These are phyloP conservation scores for Curvularia sp. DNA, from an alignment of 2,329 filamentous ascomycete genomes.

Conservation along the genomic window DNA sequence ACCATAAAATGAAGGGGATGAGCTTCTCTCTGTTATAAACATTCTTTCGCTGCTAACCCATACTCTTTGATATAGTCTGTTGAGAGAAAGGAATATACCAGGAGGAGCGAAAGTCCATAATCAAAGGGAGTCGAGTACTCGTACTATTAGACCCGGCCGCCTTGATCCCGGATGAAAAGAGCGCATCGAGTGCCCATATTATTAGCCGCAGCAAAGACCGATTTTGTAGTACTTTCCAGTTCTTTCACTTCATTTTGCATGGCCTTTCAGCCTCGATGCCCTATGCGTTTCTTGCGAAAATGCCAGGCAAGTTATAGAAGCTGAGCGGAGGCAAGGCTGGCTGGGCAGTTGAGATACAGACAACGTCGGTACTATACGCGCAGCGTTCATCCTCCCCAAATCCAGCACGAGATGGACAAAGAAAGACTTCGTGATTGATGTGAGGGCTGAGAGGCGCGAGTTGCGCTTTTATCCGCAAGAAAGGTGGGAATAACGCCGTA, in stretches of 20 bases:
- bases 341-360: constrained; percentile 76
- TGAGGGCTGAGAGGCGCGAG: constrained; percentile 76
- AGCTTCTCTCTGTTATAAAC: too few relatives aligned
- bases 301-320: constrained; percentile 85
- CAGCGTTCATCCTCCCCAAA: constrained; percentile 50
- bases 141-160: too few relatives aligned
- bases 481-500: constrained; percentile 31
- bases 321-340: constrained; percentile 75
- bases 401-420: constrained; percentile 21
- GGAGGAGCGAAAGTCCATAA: too few relatives aligned
- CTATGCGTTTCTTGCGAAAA: constrained; percentile 62
- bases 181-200: too few relatives aligned
- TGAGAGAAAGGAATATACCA: too few relatives aligned
- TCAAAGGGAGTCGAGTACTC: too few relatives aligned
- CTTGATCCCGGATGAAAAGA: too few relatives aligned
- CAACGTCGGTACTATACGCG: constrained; percentile 82
- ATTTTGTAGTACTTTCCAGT: constrained; percentile 55
- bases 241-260: constrained; percentile 51
- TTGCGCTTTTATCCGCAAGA: constrained; percentile 55
- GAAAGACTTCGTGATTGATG: constrained; percentile 54
- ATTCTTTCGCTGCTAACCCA: too few relatives aligned
- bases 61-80: too few relatives aligned
- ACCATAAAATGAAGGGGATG: too few relatives aligned
- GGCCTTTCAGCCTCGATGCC: constrained; percentile 60
- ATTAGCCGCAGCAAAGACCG: constrained; percentile 61